Evolutionary conservation across 257 asterid genomes (phyloP).

Genomic region (Linaria vulgaris): DNA sequence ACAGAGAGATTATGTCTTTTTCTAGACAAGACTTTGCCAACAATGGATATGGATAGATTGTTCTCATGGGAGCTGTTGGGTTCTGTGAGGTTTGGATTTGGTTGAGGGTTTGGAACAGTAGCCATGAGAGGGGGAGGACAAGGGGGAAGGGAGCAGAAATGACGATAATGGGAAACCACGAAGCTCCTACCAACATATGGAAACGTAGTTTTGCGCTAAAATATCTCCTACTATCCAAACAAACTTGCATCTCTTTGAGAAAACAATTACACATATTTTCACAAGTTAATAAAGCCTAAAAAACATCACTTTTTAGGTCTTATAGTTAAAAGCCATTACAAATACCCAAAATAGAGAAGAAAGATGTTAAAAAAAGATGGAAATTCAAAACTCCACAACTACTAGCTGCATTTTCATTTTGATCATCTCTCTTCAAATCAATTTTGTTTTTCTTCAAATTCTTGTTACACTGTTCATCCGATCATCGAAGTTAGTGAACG

Average conservation of each 20-base stretch:
- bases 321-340: background rate
- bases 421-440: background rate
- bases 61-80: too few relatives aligned
- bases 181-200: too few relatives aligned
- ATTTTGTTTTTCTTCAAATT: background rate
- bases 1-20: too few relatives aligned
- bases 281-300: background rate
- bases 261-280: background rate
- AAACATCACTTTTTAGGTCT: background rate
- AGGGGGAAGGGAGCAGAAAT: too few relatives aligned
- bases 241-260: background rate
- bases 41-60: too few relatives aligned
- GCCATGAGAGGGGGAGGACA: too few relatives aligned
- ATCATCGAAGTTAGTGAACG: constrained; percentile 1
- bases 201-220: too few relatives aligned
- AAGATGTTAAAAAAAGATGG: background rate
- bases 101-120: too few relatives aligned
- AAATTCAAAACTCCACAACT: background rate
- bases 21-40: too few relatives aligned
- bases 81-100: too few relatives aligned
- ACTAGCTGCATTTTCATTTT: background rate
- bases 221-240: too few relatives aligned
- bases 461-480: background rate
- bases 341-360: background rate
- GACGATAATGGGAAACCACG: too few relatives aligned